Conservation (phyloP, 31 red algal genomes). For the Asparagopsis taxiformis region DNA sequence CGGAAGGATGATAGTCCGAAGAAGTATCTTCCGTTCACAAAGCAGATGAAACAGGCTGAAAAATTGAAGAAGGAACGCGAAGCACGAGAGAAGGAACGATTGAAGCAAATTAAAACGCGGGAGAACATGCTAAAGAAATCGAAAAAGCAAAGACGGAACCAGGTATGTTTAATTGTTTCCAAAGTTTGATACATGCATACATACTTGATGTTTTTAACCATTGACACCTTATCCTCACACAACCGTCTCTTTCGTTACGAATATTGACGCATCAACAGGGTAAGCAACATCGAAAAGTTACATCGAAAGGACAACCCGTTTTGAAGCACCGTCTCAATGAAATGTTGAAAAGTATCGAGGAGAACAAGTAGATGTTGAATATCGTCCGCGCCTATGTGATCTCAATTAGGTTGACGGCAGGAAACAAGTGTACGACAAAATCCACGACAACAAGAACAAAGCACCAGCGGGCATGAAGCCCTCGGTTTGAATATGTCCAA, state of each 20-base stretch:
- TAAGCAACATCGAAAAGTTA: slow-evolving; percentile 53
- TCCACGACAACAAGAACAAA: slow-evolving; percentile 67
- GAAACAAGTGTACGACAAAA: slow-evolving; percentile 54
- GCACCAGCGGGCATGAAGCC: slow-evolving; percentile 42
- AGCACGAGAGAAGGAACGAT: slow-evolving; percentile 11
- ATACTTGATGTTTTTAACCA: not conserved
- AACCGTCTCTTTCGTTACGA: not conserved
- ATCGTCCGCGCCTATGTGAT: not conserved
- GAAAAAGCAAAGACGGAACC: slow-evolving; percentile 40
- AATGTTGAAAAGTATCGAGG: slow-evolving; percentile 41
- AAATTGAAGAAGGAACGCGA: slow-evolving; percentile 33
- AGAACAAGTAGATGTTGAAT: not conserved
- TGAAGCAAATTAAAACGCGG: slow-evolving; percentile 37
- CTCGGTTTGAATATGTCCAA: slow-evolving; percentile 45
- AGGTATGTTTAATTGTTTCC: slow-evolving; percentile 23
- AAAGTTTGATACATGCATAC: not conserved
- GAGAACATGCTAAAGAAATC: slow-evolving; percentile 51
- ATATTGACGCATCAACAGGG: slow-evolving; percentile 1
- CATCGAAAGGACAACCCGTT: slow-evolving; percentile 45
- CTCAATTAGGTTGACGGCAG: slow-evolving; percentile 11
- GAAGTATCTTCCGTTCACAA: slow-evolving; percentile 48
- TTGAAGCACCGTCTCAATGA: slow-evolving; percentile 54
- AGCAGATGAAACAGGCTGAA: slow-evolving; percentile 46
- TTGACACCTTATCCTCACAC: not conserved
- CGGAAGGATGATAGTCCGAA: too few relatives aligned